A percentile compares a stretch with the other conserved stretches of the same genome.
Conservation (phyloP, 192 early-diverging fungal species). For the Ramicandelaber brevisporus region DNA sequence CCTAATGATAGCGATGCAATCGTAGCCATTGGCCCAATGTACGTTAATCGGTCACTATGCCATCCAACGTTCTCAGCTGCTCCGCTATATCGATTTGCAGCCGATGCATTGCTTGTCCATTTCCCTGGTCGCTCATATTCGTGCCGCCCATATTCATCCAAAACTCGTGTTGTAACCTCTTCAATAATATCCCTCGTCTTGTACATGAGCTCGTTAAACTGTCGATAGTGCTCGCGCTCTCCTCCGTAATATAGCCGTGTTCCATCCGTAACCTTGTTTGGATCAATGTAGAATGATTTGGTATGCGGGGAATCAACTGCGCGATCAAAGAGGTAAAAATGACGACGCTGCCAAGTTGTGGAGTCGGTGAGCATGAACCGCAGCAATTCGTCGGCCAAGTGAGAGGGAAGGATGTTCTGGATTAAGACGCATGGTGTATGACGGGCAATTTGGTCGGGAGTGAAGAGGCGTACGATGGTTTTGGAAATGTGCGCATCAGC, state of each 20-base stretch:
- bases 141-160: too few species aligned
- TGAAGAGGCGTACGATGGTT: neutral
- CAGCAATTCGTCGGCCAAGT: slow-evolving; percentile 1
- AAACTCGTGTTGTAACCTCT: too few species aligned
- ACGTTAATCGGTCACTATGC: slow-evolving; percentile 2
- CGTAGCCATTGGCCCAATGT: slow-evolving; percentile 1
- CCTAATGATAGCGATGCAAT: slow-evolving; percentile 2
- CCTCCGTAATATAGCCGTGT: too few species aligned
- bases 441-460: neutral
- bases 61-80: slow-evolving; percentile 1
- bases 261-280: too few species aligned
- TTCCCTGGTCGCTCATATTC: too few species aligned
- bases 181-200: neutral
- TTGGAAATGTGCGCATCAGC: too few species aligned
- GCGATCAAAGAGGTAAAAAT: slow-evolving; percentile 2
- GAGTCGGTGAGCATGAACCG: neutral
- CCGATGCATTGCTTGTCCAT: slow-evolving; percentile 1
- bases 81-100: slow-evolving; percentile 1
- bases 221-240: neutral
- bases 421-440: slow-evolving; percentile 1
- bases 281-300: neutral
- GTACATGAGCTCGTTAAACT: neutral
- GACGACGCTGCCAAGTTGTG: neutral
- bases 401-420: neutral
- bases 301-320: neutral